A percentile compares a stretch with the other conserved stretches of the same genome.
phyloP scores from a whole-genome alignment of 805 yeast species.

The Starmerella stellata region DNA sequence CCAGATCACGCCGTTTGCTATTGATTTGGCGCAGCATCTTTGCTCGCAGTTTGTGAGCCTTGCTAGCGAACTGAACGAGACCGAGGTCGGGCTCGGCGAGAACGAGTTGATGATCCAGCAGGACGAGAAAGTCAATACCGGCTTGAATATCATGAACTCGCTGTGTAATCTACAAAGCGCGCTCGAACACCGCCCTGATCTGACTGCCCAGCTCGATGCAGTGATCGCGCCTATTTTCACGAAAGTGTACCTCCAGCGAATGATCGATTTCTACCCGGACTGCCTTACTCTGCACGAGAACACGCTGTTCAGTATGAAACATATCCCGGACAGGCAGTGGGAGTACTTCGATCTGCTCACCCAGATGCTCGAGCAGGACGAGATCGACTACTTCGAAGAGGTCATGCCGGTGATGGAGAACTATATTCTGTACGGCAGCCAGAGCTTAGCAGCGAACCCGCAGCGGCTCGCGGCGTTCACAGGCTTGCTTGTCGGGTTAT shows the following conservation, averaged over 20 bases:
- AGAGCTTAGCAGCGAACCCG: constrained; percentile 26
- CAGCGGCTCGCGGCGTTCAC: constrained; percentile 30
- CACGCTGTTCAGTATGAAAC: constrained; percentile 41
- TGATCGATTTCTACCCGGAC: constrained; percentile 62
- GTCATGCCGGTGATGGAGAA: constrained; percentile 55
- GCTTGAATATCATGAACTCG: constrained; percentile 62
- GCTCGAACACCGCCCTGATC: constrained; percentile 59
- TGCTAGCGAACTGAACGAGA: constrained; percentile 40
- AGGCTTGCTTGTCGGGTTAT: constrained; percentile 36
- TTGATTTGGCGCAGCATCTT: constrained; percentile 37
- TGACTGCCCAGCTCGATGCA: constrained; percentile 46
- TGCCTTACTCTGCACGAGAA: constrained; percentile 58
- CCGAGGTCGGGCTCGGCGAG: constrained; percentile 13
- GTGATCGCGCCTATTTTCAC: constrained; percentile 52
- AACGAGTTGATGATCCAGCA: constrained; percentile 20
- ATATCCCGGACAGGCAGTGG: constrained; percentile 61
- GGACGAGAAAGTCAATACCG: constrained; percentile 65
- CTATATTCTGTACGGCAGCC: constrained; percentile 44
- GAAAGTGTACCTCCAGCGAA: constrained; percentile 43
- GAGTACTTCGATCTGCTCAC: constrained; percentile 37
- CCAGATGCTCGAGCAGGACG: constrained; percentile 25
- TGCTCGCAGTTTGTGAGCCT: constrained; percentile 57
- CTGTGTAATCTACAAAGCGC: constrained; percentile 65
- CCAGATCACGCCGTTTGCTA: constrained; percentile 80
- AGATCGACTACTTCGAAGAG: constrained; percentile 56